Conservation (phyloP, 768 basidiomycete genomes). For the Mycena galericulata region DNA sequence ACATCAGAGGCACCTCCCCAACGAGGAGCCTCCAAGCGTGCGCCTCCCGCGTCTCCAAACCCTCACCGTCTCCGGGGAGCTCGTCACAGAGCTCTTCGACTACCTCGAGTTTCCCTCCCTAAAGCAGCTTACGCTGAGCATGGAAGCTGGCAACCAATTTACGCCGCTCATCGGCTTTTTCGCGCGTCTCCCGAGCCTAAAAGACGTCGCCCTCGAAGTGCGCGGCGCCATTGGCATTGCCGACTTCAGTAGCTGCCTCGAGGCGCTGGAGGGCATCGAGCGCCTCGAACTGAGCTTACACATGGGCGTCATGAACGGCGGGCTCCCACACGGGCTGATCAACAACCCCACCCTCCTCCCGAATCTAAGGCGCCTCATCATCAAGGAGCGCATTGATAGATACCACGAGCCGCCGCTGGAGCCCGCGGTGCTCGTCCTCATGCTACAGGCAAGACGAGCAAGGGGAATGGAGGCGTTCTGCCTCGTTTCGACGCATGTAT, state of each 20-base stretch:
- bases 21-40: neutral
- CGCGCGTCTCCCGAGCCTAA: conserved; percentile 2
- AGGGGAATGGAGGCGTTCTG: conserved; percentile 13
- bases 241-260: conserved; percentile 16
- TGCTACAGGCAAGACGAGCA: conserved; percentile 24
- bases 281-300: conserved; percentile 11
- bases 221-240: neutral
- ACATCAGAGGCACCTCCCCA: neutral
- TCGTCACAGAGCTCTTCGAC: conserved; percentile 12
- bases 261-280: neutral
- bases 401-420: conserved; percentile 29
- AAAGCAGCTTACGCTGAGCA: conserved; percentile 1
- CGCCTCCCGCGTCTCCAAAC: conserved; percentile 17
- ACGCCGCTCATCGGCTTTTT: conserved; percentile 20
- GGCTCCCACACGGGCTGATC: conserved; percentile 12
- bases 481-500: conserved; percentile 24
- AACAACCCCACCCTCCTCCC: conserved; percentile 20
- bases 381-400: conserved; percentile 31
- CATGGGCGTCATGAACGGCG: conserved; percentile 26
- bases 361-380: neutral
- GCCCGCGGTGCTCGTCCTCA: conserved; percentile 3
- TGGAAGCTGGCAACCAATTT: conserved; percentile 9
- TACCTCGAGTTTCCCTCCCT: conserved; percentile 18
- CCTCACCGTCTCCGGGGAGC: conserved; percentile 19
- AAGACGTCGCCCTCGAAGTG: conserved; percentile 4